A percentile compares a stretch with the other conserved stretches of the same genome.
These are phyloP conservation scores for Cyathus striatus DNA, from an alignment of 768 basidiomycete species.

Conservation along the genomic window DNA sequence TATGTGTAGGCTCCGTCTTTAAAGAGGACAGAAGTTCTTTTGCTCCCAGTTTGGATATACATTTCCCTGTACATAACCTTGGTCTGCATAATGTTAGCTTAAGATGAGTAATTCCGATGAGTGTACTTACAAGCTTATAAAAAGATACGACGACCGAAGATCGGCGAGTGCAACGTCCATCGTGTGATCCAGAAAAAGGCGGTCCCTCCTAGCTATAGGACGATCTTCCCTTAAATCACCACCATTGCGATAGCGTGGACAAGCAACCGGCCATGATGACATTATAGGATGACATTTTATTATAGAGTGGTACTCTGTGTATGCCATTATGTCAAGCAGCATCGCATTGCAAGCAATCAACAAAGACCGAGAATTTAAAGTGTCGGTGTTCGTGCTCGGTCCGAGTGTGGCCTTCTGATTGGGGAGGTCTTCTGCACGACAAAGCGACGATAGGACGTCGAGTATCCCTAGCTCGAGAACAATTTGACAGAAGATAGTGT, in stretches of 20 bases:
- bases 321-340: conserved; percentile 6
- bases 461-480: conserved; percentile 8
- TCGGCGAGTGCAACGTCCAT: background rate
- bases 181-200: background rate
- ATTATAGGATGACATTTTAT: conserved; percentile 6
- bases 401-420: background rate
- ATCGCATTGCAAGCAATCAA: background rate
- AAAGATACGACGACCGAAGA: background rate
- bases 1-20: conserved; percentile 7
- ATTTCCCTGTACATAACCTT: background rate
- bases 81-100: no score
- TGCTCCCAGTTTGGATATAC: background rate
- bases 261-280: background rate
- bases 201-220: background rate
- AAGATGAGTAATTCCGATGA: no score
- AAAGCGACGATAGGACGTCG: conserved; percentile 6
- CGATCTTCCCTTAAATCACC: no score
- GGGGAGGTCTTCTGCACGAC: background rate
- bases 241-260: background rate
- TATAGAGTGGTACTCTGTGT: conserved; percentile 6
- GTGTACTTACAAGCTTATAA: background rate
- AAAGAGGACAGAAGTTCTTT: conserved; percentile 5
- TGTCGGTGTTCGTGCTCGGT: background rate
- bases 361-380: conserved; percentile 1
- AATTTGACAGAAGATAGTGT: background rate